Evolutionary conservation across 2,329 filamentous ascomycete genomes (phyloP), one percentile per base, ranked within the genome.

Genomic region (Monosporascus sp.): DNA sequence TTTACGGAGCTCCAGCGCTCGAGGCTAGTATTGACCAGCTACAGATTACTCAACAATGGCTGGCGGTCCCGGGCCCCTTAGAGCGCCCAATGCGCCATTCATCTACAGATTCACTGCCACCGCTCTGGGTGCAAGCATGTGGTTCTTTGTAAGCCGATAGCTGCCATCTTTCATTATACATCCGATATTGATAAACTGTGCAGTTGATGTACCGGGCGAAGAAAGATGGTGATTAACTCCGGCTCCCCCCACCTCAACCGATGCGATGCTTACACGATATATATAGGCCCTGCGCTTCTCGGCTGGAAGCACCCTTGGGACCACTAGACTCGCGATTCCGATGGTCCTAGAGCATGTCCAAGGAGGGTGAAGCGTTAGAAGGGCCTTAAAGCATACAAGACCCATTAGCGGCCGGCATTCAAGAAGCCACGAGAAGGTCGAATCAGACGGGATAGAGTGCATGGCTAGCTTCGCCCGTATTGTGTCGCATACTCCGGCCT

Each of bases 261-360:
- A 48, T 50, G 58, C 49, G 27, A 47, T 49, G 55, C 60, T 60
- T 60, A 66, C 49, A 63, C 60, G 26, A 52, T 8, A 44, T 22
- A 11, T 37, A 43, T 57, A 86, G 82, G 82, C 52, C 81, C 93
- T 24, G 93, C 85, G 52, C 77, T 97, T 60, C 71, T 99, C 65
- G 94, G 94, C 71, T 91, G 85, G 88, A 97, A 91, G 78, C 94
- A 97, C 74, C 94, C 91, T 61, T 97, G 91, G 91, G 92, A 97
- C 64, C 91, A 96, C 76, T 96, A 78, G 81, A 73, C 55, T 59
- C 49, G 19, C 50, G 37, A 19, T n/a, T 22, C 43, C 8, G n/a
- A 46, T n/a, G 5, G 5, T 22, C 40, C 22, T 16, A 19, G 11
- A 35, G 22, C 7, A 22, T 20, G 40, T 11, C 22, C 26, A 44